Base-by-base conservation (phyloP, 1,139 yeast genomes). In the Nakaseomyces bracarensis region DNA sequence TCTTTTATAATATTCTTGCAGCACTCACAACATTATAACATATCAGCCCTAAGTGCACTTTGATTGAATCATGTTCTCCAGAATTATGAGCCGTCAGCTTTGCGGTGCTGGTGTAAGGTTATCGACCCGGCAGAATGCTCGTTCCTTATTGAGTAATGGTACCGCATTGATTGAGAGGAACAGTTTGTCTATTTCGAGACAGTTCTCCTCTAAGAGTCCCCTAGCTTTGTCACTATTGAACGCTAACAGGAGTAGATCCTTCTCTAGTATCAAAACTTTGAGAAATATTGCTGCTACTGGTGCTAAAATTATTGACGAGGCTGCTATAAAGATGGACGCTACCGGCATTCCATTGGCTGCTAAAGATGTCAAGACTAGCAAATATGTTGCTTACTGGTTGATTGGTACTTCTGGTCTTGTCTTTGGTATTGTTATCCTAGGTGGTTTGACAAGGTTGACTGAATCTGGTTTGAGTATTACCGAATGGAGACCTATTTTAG, bases 401-500 rank as follows among this genome's bases (percentile, higher is more conserved):
- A 66, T 91, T 14, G 93, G 94, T n/a, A 81, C 94, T 1, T 84
- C 97, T 1, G 81, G 85, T 1, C 69, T 91, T 22, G 96, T 93
- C 2, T 91, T 91, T 63, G 96, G 95, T 35, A 93, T 93, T 47
- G 97, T 91, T 13, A 82, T 93, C n/a, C 70, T 93, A 4, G 99
- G 98, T 40, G 99, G 99, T 0, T 71, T 93, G 41, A 93, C 98
- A 0, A 74, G 99, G 55, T 70, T 93, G 39, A 93, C 98, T 0
- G 98, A 93, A 60, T 84, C 95, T 2, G 99, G 98, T 0, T 70
- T 93, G 39, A 84, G 95, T 38, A 93, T 93, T 59, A 91, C 98
- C 1, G 98, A 93, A 63, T 93, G 99, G 99, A 85, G 80, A 61
- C 99, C 99, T 1, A 89, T 93, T 25, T 87, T 98, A 0, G 99